Conservation (phyloP, 2,329 filamentous ascomycete species). For the Fusarium subglutinans region DNA sequence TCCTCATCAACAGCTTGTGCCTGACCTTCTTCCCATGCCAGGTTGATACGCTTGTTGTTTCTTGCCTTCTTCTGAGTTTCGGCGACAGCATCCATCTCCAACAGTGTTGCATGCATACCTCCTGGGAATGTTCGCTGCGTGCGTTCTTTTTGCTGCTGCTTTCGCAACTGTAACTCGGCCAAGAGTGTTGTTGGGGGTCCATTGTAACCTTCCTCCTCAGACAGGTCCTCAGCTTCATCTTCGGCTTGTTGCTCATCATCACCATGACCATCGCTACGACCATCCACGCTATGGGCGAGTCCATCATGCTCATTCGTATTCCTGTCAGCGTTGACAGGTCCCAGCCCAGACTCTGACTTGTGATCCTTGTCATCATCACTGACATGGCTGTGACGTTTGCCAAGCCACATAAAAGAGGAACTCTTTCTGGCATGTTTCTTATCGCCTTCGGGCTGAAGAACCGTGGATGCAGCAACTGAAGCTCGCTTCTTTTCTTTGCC, state of each 20-base stretch:
- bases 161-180: conserved; percentile 90
- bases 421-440: conserved; percentile 55
- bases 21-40: conserved; percentile 86
- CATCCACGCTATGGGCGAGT: conserved; percentile 42
- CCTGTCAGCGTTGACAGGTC: conserved; percentile 42
- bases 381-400: conserved; percentile 50
- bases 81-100: conserved; percentile 90
- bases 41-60: conserved; percentile 77
- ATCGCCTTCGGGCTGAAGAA: conserved; percentile 35
- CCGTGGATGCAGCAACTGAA: conserved; percentile 43
- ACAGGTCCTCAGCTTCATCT: conserved; percentile 57
- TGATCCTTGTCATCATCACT: conserved; percentile 42
- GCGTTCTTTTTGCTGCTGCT: conserved; percentile 85
- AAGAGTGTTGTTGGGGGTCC: conserved; percentile 89
- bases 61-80: conserved; percentile 83
- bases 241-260: conserved; percentile 50
- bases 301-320: conserved; percentile 33
- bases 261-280: conserved; percentile 37
- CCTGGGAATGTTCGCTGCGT: conserved; percentile 73
- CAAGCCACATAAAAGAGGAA: conserved; percentile 60
- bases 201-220: conserved; percentile 63
- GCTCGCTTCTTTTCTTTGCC: conserved; percentile 66
- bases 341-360: conserved; percentile 36
- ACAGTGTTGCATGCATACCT: conserved; percentile 89
- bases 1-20: conserved; percentile 55